Evolutionary conservation across 345 rosid species (phyloP), one percentile per base, ranked within the genome.

Genomic region (Acer saccharum): DNA sequence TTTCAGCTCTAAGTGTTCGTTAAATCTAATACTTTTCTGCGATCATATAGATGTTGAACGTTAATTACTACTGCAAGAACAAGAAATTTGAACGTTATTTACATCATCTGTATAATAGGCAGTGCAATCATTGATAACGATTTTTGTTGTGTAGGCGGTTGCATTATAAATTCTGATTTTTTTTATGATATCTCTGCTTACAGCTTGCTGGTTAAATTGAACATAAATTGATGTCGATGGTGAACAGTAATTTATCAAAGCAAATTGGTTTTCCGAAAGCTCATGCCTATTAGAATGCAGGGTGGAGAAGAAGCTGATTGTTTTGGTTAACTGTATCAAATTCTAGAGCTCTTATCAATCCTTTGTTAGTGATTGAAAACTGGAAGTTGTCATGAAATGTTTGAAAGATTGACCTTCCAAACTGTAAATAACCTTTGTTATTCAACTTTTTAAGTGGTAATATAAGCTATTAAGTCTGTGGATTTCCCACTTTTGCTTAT

Each of bases 151-250:
- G n/a, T n/a, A n/a, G n/a, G n/a, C n/a, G n/a, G n/a, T n/a, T n/a
- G n/a, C n/a, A n/a, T n/a, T n/a, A n/a, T n/a, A 35, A 46, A 13
- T 65, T 39, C 73, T 60, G 74, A 73, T 69, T 43, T 41, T 48
- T 20, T 48, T 50, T 48, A 23, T 6, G 54, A 39, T 61, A 4
- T 82, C 32, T 80, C 43, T 27, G 68, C 17, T 69, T 74, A 23
- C 85, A 88, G 93, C 68, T 76, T 83, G 86, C 83, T 86, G 82
- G 78, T 85, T 64, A 87, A 78, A 43, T 23, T 89, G 80, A 78
- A 85, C 82, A 77, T 88, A 63, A 82, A 68, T 23, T 89, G 86
- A 89, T 70, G 52, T 55, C 72, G 52, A 10, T 66, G 41, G 55
- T 20, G 11, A 17, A 17, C 46, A 48, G 71, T 73, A 72, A 55